phyloP scores from a whole-genome alignment of 768 basidiomycete species.

The Mycena crocata region DNA sequence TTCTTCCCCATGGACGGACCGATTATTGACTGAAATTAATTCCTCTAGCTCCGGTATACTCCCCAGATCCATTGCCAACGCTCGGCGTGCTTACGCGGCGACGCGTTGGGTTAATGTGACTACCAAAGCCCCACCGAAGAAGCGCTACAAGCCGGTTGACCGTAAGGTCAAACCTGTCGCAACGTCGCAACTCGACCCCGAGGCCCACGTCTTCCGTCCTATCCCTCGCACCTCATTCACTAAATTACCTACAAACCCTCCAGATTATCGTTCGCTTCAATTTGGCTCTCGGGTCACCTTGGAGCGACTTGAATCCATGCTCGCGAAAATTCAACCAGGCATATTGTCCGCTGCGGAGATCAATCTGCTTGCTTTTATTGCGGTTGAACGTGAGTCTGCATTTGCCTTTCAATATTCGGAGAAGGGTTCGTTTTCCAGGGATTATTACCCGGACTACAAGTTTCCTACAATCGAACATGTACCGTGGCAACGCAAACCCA shows the following conservation, averaged over 20 bases:
- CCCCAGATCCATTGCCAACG: background rate
- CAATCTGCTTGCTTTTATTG: conserved; percentile 35
- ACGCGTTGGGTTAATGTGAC: conserved; percentile 2
- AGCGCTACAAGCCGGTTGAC: conserved; percentile 40
- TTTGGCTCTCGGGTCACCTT: conserved; percentile 16
- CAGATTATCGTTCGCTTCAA: conserved; percentile 29
- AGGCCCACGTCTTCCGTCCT: conserved; percentile 32
- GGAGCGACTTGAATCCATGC: conserved; percentile 30
- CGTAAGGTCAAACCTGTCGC: conserved; percentile 41
- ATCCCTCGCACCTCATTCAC: conserved; percentile 24
- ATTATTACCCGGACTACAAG: conserved; percentile 48
- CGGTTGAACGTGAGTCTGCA: conserved; percentile 23
- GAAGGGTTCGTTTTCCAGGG: conserved; percentile 42
- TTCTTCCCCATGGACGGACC: conserved; percentile 19
- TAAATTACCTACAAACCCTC: conserved; percentile 14
- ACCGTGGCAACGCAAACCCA: conserved; percentile 45
- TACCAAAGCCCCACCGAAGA: background rate
- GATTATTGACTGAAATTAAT: background rate
- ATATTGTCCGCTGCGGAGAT: conserved; percentile 25
- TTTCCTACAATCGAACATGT: conserved; percentile 47
- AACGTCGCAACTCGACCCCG: conserved; percentile 38
- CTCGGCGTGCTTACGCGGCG: background rate
- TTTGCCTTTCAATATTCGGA: conserved; percentile 40
- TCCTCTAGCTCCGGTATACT: background rate
- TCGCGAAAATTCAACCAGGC: conserved; percentile 10